A percentile compares a stretch with the other conserved stretches of the same genome.
These are phyloP conservation scores for Buxus sempervirens DNA, from an alignment of 164 flowering plant genomes.

Conservation along the genomic window DNA sequence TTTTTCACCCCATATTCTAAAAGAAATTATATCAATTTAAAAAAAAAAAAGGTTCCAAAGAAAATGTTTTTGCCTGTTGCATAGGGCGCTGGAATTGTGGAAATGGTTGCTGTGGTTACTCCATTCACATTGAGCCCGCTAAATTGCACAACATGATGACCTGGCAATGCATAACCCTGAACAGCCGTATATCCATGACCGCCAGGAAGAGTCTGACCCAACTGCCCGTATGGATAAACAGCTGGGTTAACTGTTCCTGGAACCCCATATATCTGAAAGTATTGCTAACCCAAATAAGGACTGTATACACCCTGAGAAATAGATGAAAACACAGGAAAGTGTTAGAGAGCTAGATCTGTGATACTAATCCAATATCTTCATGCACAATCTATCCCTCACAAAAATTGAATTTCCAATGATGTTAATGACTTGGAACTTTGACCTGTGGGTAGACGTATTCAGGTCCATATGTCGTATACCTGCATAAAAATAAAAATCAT, in stretches of 20 bases:
- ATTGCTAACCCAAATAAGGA: constrained; percentile 83
- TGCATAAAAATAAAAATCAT: constrained; percentile 37
- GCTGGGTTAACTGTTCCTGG: constrained; percentile 67
- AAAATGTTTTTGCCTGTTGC: constrained; percentile 51
- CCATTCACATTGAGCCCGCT: constrained; percentile 67
- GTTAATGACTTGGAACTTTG: constrained; percentile 11
- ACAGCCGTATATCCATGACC: constrained; percentile 62
- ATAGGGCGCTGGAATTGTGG: constrained; percentile 69
- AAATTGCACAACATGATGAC: constrained; percentile 75
- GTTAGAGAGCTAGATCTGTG: constrained; percentile 1
- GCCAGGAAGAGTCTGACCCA: constrained; percentile 66
- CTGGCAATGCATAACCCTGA: constrained; percentile 79
- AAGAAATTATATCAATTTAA: background rate
- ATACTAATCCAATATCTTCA: background rate
- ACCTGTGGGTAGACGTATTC: constrained; percentile 89
- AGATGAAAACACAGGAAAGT: constrained; percentile 9
- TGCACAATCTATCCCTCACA: too few relatives aligned
- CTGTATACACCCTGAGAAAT: constrained; percentile 64
- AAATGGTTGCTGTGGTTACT: constrained; percentile 60
- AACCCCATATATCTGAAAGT: constrained; percentile 81
- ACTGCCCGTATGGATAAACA: constrained; percentile 67
- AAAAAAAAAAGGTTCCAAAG: background rate
- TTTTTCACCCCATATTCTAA: background rate
- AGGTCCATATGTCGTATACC: constrained; percentile 75
- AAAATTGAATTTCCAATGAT: background rate